Evolutionary conservation across 2,329 filamentous ascomycete genomes (phyloP).

Genomic region (Pyrenophora seminiperda): DNA sequence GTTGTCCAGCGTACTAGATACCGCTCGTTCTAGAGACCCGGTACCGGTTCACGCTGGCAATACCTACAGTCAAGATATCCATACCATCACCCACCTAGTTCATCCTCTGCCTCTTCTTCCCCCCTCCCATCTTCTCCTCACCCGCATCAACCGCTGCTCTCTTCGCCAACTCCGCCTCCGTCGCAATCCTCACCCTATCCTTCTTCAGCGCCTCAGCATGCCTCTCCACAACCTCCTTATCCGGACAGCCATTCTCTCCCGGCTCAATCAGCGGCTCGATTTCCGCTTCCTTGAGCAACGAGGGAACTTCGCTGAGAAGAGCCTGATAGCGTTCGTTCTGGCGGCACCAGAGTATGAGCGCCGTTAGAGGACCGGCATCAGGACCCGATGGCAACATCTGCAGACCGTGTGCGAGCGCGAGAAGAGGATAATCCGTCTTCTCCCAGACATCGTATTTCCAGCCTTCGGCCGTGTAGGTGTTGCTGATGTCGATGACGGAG

Average conservation of each 20-base stretch:
- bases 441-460: slow-evolving; percentile 18
- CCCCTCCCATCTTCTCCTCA: background rate
- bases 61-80: no score
- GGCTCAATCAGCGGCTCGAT: slow-evolving; percentile 18
- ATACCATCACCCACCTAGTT: background rate
- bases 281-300: slow-evolving; percentile 5
- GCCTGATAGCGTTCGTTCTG: background rate
- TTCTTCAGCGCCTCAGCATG: slow-evolving; percentile 13
- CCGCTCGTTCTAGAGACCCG: no score
- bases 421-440: slow-evolving; percentile 24
- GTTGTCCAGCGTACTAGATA: no score
- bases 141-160: background rate
- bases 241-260: slow-evolving; percentile 8
- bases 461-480: slow-evolving; percentile 17
- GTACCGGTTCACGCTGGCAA: no score
- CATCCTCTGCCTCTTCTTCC: slow-evolving; percentile 9
- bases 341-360: slow-evolving; percentile 18
- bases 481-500: background rate
- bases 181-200: slow-evolving; percentile 10
- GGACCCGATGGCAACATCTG: slow-evolving; percentile 13
- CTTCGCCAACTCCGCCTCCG: slow-evolving; percentile 2
- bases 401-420: slow-evolving; percentile 22
- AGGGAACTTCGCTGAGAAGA: slow-evolving; percentile 18
- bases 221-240: slow-evolving; percentile 11
- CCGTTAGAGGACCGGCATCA: slow-evolving; percentile 26